Percentiles rank a stretch among this genome's conserved stretches.
These are phyloP conservation scores for Lentinus tigrinus DNA, from an alignment of 768 basidiomycete species.

Conservation along the genomic window DNA sequence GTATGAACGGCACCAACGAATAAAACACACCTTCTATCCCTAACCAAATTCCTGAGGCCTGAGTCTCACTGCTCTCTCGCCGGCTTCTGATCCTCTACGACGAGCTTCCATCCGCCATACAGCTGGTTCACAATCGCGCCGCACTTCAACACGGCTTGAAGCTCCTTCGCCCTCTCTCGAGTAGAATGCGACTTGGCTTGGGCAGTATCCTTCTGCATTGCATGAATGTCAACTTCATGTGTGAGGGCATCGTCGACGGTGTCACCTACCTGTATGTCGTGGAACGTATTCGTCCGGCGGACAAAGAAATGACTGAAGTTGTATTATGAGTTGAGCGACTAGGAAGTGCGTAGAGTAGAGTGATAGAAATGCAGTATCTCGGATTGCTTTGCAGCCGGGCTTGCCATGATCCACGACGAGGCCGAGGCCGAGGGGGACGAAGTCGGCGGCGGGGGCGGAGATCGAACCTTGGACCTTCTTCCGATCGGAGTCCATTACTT, in stretches of 20 bases:
- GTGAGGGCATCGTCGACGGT: neutral
- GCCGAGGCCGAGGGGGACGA: no score
- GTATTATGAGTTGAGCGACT: constrained; percentile 90
- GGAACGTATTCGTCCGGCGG: constrained; percentile 68
- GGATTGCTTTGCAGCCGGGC: constrained; percentile 62
- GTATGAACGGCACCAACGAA: no score
- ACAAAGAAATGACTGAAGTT: constrained; percentile 92
- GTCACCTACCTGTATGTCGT: constrained; percentile 57
- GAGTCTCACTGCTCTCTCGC: constrained; percentile 18
- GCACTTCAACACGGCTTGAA: constrained; percentile 73
- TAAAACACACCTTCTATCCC: neutral
- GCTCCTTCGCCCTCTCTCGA: constrained; percentile 68
- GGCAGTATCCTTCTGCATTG: constrained; percentile 56
- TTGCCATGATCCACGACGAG: constrained; percentile 12
- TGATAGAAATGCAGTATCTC: constrained; percentile 73
- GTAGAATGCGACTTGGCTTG: constrained; percentile 63
- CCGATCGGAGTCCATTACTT: no score
- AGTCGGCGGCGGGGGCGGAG: no score
- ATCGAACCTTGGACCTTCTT: no score
- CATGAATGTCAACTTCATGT: neutral
- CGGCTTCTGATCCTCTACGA: constrained; percentile 64
- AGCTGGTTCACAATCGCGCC: constrained; percentile 85
- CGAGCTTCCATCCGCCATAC: constrained; percentile 86
- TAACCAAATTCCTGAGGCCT: no score
- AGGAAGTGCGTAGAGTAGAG: constrained; percentile 70